Evolutionary conservation across 2,329 filamentous ascomycete species (phyloP), one percentile per base, ranked within the genome.

Genomic region (Podosphaera aphanis): DNA sequence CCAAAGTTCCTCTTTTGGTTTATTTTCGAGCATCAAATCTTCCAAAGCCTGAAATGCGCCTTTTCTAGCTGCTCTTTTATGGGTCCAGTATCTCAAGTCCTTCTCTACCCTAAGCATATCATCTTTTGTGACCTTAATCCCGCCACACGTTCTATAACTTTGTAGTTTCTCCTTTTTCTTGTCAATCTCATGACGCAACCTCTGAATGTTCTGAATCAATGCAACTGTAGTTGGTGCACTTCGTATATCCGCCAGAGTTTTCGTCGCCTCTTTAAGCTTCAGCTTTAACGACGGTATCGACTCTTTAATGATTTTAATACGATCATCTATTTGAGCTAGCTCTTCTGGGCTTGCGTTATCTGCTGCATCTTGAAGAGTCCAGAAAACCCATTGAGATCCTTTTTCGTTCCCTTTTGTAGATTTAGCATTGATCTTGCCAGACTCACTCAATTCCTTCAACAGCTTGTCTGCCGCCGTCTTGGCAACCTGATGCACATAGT

Each of bases 381-480:
- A 60, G 47, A 58, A 60, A 5, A 60, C 56, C 55, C 56, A 60
- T 29, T 58, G 53, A 7, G 53, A 57, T 2, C 58, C 58, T 13
- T 53, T 52, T 42, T 57, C 56, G 2, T 53, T 55, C 16, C 43
- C 43, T 46, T 57, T 57, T 0, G 55, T 56, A 0, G 55, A 55
- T 38, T 59, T 69, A 43, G 69, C 71, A 53, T 71, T 71, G 37
- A 80, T 71, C 51, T 71, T 60, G 10, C 69, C 69, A 37, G 64
- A 66, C 51, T 77, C 72, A 49, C 74, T 68, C 57, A 80, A 62
- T 48, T 78, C 74, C 53, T 74, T 76, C 29, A 80, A 61, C 27
- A 71, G 56, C 58, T 78, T 80, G 23, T 67, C 66, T 20, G 74
- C 67, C 38, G 71, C 64, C 11, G 72, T 71, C 68, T 55, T 50